These are phyloP conservation scores for Mucor mucedo DNA, from an alignment of 371 early-diverging fungal species.

Conservation along the genomic window DNA sequence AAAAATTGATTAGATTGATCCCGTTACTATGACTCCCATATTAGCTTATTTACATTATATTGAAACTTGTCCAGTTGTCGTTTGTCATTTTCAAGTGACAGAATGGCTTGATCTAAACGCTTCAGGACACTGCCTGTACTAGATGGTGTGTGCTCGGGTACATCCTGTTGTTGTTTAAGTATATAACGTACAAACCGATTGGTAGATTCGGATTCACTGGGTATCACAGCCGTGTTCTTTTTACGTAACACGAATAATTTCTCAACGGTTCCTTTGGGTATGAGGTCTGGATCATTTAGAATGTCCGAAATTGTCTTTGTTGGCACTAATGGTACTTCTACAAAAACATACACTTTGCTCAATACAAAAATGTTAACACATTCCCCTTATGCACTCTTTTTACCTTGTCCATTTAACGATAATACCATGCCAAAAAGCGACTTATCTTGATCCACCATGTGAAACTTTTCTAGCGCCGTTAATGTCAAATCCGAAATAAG, in stretches of 20 bases:
- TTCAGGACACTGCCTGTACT: conserved; percentile 31
- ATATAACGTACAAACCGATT: conserved; percentile 9
- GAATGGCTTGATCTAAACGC: conserved; percentile 33
- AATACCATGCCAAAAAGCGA: conserved; percentile 19
- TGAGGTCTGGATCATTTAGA: conserved; percentile 21
- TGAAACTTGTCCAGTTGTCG: conserved; percentile 10
- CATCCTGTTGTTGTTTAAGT: neutral
- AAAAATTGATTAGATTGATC: neutral
- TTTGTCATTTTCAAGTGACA: conserved; percentile 32
- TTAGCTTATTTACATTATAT: neutral
- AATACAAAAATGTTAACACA: neutral
- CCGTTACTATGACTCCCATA: no score
- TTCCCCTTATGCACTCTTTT: neutral
- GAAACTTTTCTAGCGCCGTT: conserved; percentile 55
- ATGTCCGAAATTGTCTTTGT: conserved; percentile 20
- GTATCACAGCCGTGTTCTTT: neutral
- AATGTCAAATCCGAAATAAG: conserved; percentile 38
- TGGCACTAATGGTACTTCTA: conserved; percentile 23
- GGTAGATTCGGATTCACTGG: conserved; percentile 1
- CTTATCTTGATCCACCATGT: conserved; percentile 31
- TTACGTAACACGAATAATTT: conserved; percentile 43
- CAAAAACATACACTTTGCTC: neutral
- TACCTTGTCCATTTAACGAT: conserved; percentile 21
- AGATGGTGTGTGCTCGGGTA: neutral
- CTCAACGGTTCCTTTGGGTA: conserved; percentile 37